A percentile compares a stretch with the other conserved stretches of the same genome.
Conservation (phyloP, 2,329 filamentous ascomycete species). For the Raffaelea deltoideospora region DNA sequence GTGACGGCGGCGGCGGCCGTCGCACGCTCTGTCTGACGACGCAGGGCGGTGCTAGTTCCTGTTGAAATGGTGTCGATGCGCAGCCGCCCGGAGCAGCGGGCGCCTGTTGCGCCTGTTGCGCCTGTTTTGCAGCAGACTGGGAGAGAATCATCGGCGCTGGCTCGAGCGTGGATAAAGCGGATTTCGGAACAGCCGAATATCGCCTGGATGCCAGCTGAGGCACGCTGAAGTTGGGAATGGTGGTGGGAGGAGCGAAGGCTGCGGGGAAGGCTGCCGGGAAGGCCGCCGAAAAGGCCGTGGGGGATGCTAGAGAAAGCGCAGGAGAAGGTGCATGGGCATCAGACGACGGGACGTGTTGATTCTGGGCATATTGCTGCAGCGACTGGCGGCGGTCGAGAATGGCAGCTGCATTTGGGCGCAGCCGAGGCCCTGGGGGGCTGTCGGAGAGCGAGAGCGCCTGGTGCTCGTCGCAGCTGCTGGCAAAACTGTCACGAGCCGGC, state of each 20-base stretch:
- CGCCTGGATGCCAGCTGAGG: conserved; percentile 30
- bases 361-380: neutral
- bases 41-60: neutral
- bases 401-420: conserved; percentile 36
- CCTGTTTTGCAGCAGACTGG: too few relatives aligned
- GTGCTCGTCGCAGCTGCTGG: conserved; percentile 21
- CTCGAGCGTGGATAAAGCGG: neutral
- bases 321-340: neutral
- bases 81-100: neutral
- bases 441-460: conserved; percentile 7
- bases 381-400: conserved; percentile 37
- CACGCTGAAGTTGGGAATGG: conserved; percentile 38
- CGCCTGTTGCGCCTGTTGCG: too few relatives aligned
- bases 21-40: conserved; percentile 13
- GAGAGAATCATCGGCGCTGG: too few relatives aligned
- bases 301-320: neutral
- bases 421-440: conserved; percentile 12
- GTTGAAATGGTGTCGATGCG: neutral
- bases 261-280: too few relatives aligned
- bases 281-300: neutral
- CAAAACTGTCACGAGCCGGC: conserved; percentile 37
- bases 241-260: conserved; percentile 1
- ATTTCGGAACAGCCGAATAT: conserved; percentile 22
- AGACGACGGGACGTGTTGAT: neutral
- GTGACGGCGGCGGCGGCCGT: conserved; percentile 26